A percentile compares a stretch with the other conserved stretches of the same genome.
Evolutionary conservation across 371 early-diverging fungal species (phyloP).

Genomic region (Rhizomucor miehei): DNA sequence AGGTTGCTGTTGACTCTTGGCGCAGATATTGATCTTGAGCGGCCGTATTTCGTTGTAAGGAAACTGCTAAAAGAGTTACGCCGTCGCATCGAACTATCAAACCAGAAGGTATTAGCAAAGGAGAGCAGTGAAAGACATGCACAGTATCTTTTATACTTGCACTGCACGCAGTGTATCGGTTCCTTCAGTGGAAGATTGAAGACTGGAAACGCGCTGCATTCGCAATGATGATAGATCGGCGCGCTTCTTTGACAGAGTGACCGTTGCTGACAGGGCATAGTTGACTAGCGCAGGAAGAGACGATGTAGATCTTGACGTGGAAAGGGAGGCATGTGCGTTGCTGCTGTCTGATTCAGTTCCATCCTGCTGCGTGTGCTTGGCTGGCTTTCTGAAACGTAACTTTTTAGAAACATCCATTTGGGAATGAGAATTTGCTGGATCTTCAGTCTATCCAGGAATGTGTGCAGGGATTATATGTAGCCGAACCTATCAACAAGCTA

Average conservation of each 20-base stretch:
- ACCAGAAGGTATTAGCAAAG: too few relatives aligned
- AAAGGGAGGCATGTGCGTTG: conserved; percentile 2
- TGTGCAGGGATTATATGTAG: too few relatives aligned
- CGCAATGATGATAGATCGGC: background rate
- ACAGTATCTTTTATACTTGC: too few relatives aligned
- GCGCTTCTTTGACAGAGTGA: conserved; percentile 11
- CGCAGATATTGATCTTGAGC: background rate
- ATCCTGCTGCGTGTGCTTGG: too few relatives aligned
- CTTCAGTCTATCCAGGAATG: too few relatives aligned
- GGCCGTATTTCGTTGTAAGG: conserved; percentile 26
- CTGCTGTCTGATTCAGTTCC: background rate
- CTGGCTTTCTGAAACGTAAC: too few relatives aligned
- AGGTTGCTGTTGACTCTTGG: background rate
- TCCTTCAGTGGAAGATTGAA: conserved; percentile 10
- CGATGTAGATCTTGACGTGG: conserved; percentile 31
- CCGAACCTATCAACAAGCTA: too few relatives aligned
- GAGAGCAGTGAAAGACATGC: too few relatives aligned
- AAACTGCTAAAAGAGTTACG: conserved; percentile 49
- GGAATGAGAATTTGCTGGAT: too few relatives aligned
- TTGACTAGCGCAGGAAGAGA: conserved; percentile 35
- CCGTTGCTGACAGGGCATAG: conserved; percentile 19
- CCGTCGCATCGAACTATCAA: conserved; percentile 18
- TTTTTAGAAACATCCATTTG: too few relatives aligned
- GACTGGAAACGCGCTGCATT: conserved; percentile 21
- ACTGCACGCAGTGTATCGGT: background rate